Evolutionary conservation across 352 stramenopile genomes (phyloP), one percentile per base, ranked within the genome.

Genomic region (Globisporangium acanthophoron): DNA sequence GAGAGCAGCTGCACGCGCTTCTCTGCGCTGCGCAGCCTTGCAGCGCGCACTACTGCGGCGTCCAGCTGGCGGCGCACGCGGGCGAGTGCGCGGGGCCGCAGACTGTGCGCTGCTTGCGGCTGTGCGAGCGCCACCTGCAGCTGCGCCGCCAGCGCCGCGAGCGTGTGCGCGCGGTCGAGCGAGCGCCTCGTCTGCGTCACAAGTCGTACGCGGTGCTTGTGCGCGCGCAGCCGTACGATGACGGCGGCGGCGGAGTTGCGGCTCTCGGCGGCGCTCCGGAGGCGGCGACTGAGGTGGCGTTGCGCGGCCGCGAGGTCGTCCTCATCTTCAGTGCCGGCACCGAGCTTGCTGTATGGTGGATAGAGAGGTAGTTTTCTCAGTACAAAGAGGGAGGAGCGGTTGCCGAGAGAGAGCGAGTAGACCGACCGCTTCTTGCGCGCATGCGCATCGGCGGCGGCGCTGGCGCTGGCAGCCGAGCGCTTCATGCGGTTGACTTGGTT

Each of bases 71-170:
- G 20, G 18, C 49, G 44, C n/a, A 63, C 58, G 8, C 24, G 29
- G 11, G 20, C n/a, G n/a, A 63, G 29, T 18, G 39, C 48, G 16
- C 31, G 13, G n/a, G 29, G 49, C 41, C 53, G 40, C 29, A 62
- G 41, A 9, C 16, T 27, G 48, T 24, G n/a, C 7, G 5, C 7
- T 12, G 33, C 12, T 9, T 39, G 33, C 33, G 33, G 33, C 5
- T 12, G 33, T 9, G 4, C 33, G 33, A 39, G 33, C 33, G 33
- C 7, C 33, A 9, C 31, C 21, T 21, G 40, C n/a, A 63, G 40
- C 20, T 58, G 58, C 20, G 29, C 18, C 12, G 49, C 29, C 29
- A 63, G 51, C 15, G 52, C 58, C 27, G 52, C 20, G 0, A 56
- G 11, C 37, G 47, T 47, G 0, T 21, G 37, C 37, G 44, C 21